Evolutionary conservation across 768 basidiomycete species (phyloP), one percentile per base, ranked within the genome.

Genomic region (Kwoniella pini): DNA sequence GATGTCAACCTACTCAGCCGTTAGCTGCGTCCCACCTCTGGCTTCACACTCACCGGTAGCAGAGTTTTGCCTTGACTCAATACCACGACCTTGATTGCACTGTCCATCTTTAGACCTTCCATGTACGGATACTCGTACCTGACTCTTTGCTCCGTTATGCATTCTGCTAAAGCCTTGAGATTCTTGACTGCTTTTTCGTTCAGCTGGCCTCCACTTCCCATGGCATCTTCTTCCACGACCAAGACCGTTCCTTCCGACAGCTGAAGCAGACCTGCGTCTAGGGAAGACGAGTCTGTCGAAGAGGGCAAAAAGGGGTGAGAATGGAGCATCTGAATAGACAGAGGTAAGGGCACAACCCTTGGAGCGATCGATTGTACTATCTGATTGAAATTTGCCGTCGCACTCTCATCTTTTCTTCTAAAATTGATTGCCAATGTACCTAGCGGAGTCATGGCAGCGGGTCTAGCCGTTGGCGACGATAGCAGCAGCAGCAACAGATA

Each of bases 91-190:
- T 64, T 62, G 1, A 74, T 62, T 28, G 69, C 68, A 31, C 70
- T 68, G 4, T 75, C 70, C 74, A 78, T 77, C 60, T 74, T 75
- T 52, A 78, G 60, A 1, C 64, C 68, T 19, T 76, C 72, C 57
- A 75, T 72, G 53, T 66, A 78, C 7, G 77, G 77, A 54, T 73
- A 78, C 44, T 75, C 69, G 57, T 78, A 78, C 26, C 68, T 55
- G 13, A 78, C 40, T 26, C 57, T 64, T 48, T 77, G 75, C 36
- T 67, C 68, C 36, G 45, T 62, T 19, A 77, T 45, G 31, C 54
- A 60, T 12, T 71, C 69, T 15, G 60, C 53, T 49, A 78, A 38
- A 1, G 70, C 65, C 40, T 70, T 64, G 39, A 78, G 43, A 42
- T 78, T 78, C 46, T 62, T 61, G 13, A 77, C 50, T 0, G 74